Base-by-base conservation (phyloP, 1,284 basidiomycete species). In the Tremellales sp. region DNA sequence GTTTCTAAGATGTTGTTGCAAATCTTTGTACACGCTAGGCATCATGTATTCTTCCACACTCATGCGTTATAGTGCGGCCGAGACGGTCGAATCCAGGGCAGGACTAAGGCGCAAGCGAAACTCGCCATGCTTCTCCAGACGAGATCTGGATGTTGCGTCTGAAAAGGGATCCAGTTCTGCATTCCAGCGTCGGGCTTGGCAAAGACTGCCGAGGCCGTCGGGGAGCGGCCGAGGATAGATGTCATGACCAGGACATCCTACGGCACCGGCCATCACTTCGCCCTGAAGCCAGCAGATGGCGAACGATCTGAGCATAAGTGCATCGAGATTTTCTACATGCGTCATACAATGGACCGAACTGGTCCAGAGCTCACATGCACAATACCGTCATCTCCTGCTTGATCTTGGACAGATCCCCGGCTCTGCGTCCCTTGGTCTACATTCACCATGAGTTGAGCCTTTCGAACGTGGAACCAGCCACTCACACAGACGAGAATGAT, bases 401-500 rank as follows among this genome's bases (percentile, higher is more conserved):
- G 19, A 60, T 51, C 19, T 35, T 45, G 4, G 48, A 43, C 58
- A 55, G 59, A 47, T 57, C 60, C 16, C 57, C 51, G 36, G 57
- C 48, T 40, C 49, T 33, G 13, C 48, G 38, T n/a, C 47, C 42
- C n/a, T 47, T 48, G 4, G 54, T 56, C 54, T 56, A 29, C 10
- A 36, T 45, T 45, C 47, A 28, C 25, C 14, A 8, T 2, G 18
- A 25, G 14, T 18, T 16, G 31, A 35, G 29, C 6, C 7, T 26
- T 5, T 10, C 21, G 3, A 39, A 10, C 19, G 19, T 12, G 37
- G 19, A 36, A 8, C 27, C 8, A 12, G 2, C 14, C 10, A 57
- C 65, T 67, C 54, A 67, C 65, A 38, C 45, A 40, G 31, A 68
- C 50, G 1, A 63, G 40, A 18, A 68, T 61, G 18, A 70, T 46